A percentile compares a stretch with the other conserved stretches of the same genome.
These are phyloP conservation scores for Aspergillus sp. DNA, from an alignment of 2,329 filamentous ascomycete species.

Conservation along the genomic window DNA sequence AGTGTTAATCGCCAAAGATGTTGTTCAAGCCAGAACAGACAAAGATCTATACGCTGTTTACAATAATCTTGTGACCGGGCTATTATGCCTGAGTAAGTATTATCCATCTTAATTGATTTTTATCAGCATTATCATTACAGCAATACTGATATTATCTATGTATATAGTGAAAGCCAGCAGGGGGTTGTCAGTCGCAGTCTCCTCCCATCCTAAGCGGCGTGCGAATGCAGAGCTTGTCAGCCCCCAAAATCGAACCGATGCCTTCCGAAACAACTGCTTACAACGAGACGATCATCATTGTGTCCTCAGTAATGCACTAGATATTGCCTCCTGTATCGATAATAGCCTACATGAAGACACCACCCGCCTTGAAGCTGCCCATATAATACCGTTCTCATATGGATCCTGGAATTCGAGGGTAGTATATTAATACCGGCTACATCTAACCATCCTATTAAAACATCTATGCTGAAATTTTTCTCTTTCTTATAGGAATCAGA, in stretches of 20 bases:
- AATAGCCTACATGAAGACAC: not conserved
- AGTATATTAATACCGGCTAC: not conserved
- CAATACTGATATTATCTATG: not conserved
- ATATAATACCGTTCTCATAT: slow-evolving; percentile 6
- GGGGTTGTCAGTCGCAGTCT: not conserved
- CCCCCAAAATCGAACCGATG: too few relatives aligned
- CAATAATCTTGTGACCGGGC: not conserved
- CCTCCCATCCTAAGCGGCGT: not conserved
- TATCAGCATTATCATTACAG: not conserved
- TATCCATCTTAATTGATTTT: not conserved
- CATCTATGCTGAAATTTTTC: too few relatives aligned
- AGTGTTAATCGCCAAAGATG: not conserved
- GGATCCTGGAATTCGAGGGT: not conserved
- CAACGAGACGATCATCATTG: slow-evolving; percentile 3
- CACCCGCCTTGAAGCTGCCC: not conserved
- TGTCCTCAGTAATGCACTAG: not conserved
- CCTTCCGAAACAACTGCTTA: not conserved
- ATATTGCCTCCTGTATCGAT: not conserved
- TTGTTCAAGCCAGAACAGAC: not conserved
- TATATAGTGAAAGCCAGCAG: slow-evolving; percentile 2
- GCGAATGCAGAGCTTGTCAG: too few relatives aligned
- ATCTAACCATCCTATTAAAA: too few relatives aligned
- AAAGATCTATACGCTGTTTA: not conserved
- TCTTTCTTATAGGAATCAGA: not conserved
- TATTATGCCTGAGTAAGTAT: slow-evolving; percentile 1